Base-by-base conservation (phyloP, 768 basidiomycete genomes). In the Agrocybe chaxingu region DNA sequence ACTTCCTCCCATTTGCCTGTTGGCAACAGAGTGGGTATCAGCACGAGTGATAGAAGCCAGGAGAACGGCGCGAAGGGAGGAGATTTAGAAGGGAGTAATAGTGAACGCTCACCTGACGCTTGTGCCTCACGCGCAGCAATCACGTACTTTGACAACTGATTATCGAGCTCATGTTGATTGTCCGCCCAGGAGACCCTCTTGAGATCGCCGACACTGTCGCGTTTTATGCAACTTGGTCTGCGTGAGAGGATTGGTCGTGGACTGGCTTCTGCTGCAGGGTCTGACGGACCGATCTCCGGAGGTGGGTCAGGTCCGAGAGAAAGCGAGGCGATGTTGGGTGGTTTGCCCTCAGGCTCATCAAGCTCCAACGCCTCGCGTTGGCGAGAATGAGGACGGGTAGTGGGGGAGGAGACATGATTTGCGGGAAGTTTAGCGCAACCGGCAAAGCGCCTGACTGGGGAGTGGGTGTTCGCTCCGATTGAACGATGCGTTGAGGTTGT, bases 131-230 rank as follows among this genome's bases (percentile, higher is more conserved):
- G 69, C 29, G 71, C 71, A 18, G 68, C 71, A 30, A 67, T 63
- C 8, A 69, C 62, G 58, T 72, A 76, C 51, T 79, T 79, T 33
- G 74, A 71, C 50, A 85, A 71, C 56, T 83, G 81, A 7, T 74
- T 74, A 24, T 75, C 71, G 69, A 82, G 75, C 47, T 84, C 84
- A 9, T 73, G 76, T 5, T 53, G 53, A 51, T 83, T 78, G 66
- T 86, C 87, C 19, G 87, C 86, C 86, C 86, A 89, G 34, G 85
- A 85, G 7, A 89, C 86, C 4, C 79, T 78, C 67, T 89, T 89
- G 12, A 74, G 70, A 52, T 84, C 80, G 37, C 77, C 80, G 52
- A 77, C 67, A 57, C 75, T 77, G 16, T 68, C 70, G 49, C 82
- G 78, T 65, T 80, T 86, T 55, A 88, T 75, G 57, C 82, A 85